Evolutionary conservation across 768 basidiomycete species (phyloP), one percentile per base, ranked within the genome.

Genomic region (Amylocystis lapponica): DNA sequence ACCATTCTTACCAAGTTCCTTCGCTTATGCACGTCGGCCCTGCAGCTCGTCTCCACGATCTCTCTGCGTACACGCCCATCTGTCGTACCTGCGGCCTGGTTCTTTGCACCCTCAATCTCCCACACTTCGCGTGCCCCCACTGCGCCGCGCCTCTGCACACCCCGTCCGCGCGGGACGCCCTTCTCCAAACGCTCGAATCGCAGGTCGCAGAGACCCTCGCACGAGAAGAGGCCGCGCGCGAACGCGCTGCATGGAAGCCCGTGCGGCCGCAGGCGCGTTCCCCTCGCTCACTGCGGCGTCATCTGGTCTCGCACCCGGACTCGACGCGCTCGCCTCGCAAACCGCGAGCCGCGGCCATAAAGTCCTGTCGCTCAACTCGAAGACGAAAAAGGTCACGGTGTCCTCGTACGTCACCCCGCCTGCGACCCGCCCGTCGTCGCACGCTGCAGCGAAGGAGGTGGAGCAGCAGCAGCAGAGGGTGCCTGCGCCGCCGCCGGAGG

Each of bases 51-150:
- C 61, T 65, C 17, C 83, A 86, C 43, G 44, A 60, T 1, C 62
- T 86, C n/a, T 86, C 83, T 3, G 41, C 59, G 14, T 74, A 81
- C 55, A 70, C 67, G 1, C 66, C 76, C 2, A 66, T 81, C 25
- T 86, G 83, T 50, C 65, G 52, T 3, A 50, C 57, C 0, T 86
- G 83, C 48, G 83, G 79, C 14, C 64, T 86, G 17, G 68, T 83
- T n/a, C 61, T 85, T 3, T 86, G 83, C 54, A 52, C 57, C 1
- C 46, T 81, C 41, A 81, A 84, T 47, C 65, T 60, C 1, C 81
- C 83, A 2, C 54, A 75, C 41, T 63, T 68, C 39, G 63, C 68
- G 3, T 84, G 82, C 52, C 78, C 83, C 0, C 58, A 60, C 46
- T 85, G 83, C 51, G 38, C 57, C 3, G 51, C 61, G 0, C 43